phyloP scores from a whole-genome alignment of 768 basidiomycete species.

The Suillus clintonianus region DNA sequence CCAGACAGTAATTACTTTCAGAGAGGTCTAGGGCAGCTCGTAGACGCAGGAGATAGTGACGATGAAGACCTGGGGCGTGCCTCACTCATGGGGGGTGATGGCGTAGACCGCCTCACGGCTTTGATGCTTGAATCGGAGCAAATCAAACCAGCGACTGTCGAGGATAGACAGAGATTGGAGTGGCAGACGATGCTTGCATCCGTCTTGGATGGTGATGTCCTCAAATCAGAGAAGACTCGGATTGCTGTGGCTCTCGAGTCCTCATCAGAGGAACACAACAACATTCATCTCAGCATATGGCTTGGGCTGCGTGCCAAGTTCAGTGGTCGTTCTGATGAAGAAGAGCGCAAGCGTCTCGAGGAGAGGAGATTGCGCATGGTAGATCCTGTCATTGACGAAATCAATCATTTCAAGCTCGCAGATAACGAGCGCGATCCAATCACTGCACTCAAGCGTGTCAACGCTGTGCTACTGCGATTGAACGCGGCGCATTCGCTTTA shows the following conservation, averaged over 20 bases:
- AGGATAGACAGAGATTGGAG: conserved; percentile 83
- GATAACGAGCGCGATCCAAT: conserved; percentile 35
- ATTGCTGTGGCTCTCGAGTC: conserved; percentile 80
- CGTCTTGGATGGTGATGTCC: conserved; percentile 90
- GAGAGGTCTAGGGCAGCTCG: conserved; percentile 65
- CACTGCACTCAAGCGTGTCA: conserved; percentile 62
- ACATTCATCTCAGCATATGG: conserved; percentile 77
- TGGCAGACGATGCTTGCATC: conserved; percentile 97
- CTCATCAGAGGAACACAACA: conserved; percentile 67
- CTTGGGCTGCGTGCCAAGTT: conserved; percentile 87
- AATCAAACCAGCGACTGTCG: conserved; percentile 64
- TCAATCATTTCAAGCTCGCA: conserved; percentile 71
- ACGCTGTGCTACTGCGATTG: conserved; percentile 68
- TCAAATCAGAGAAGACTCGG: conserved; percentile 92
- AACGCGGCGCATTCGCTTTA: conserved; percentile 87
- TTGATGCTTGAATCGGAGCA: conserved; percentile 62
- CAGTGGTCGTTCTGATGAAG: conserved; percentile 74
- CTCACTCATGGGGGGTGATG: conserved; percentile 45
- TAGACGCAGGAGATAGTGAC: conserved; percentile 73
- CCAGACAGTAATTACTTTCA: conserved; percentile 85
- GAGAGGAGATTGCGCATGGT: conserved; percentile 81
- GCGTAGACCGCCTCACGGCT: conserved; percentile 51
- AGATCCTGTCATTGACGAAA: conserved; percentile 82
- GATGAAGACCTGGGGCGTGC: conserved; percentile 63
- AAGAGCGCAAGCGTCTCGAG: conserved; percentile 80